phyloP scores from a whole-genome alignment of 2,329 filamentous ascomycete species.

The Pseudogymnoascus sp. region DNA sequence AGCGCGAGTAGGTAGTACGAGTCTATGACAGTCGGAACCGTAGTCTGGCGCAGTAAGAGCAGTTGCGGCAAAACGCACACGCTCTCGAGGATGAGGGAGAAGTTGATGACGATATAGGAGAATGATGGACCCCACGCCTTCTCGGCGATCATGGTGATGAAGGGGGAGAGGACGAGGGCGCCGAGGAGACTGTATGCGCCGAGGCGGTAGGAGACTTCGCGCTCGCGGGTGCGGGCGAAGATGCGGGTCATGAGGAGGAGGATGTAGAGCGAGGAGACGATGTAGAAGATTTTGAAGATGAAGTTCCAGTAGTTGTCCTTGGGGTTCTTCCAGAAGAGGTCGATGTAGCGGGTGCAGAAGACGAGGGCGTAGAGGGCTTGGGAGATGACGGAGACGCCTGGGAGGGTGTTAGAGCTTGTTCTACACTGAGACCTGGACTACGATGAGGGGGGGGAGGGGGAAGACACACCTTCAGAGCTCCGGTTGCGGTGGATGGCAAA shows the following conservation, averaged over 20 bases:
- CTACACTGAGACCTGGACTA: conserved; percentile 15
- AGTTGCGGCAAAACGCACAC: conserved; percentile 87
- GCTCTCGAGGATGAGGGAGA: conserved; percentile 87
- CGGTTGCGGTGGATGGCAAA: conserved; percentile 82
- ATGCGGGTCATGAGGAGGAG: conserved; percentile 80
- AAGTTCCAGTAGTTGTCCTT: conserved; percentile 56
- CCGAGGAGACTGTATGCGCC: conserved; percentile 62
- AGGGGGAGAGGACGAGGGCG: conserved; percentile 61
- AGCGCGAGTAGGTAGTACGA: conserved; percentile 90
- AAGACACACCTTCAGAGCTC: conserved; percentile 67
- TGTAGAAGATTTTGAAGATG: conserved; percentile 84
- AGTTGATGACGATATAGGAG: conserved; percentile 69
- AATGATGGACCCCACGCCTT: conserved; percentile 40
- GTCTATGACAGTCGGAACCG: conserved; percentile 89
- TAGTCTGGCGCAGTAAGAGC: conserved; percentile 86
- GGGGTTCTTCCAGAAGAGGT: conserved; percentile 54
- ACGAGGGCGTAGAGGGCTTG: conserved; percentile 82
- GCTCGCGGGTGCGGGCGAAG: conserved; percentile 80
- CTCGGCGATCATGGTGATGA: conserved; percentile 64
- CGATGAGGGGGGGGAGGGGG: background rate
- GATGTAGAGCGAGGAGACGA: conserved; percentile 76
- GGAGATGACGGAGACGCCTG: conserved; percentile 83
- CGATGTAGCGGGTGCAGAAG: conserved; percentile 80
- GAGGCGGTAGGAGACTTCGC: conserved; percentile 90
- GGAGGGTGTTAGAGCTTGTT: background rate